Conservation (phyloP, 352 stramenopile genomes). For the Elongisporangium anandrum region DNA sequence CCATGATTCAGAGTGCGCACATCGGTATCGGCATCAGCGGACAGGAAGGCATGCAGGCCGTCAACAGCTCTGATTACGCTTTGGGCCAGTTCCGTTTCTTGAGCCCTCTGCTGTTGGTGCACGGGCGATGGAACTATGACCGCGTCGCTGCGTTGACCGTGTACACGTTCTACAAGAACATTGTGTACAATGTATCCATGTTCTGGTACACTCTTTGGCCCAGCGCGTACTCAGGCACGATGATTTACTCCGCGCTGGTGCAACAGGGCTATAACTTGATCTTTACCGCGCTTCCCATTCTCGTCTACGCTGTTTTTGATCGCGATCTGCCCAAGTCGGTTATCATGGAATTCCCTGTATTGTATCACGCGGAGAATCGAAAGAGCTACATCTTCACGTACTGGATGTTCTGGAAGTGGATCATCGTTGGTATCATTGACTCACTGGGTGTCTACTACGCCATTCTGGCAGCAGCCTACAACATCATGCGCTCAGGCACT, state of each 20-base stretch:
- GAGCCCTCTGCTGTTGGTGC: slow-evolving; percentile 63
- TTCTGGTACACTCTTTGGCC: slow-evolving; percentile 87
- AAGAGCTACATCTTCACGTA: slow-evolving; percentile 69
- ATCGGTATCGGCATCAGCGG: slow-evolving; percentile 94
- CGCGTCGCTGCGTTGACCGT: slow-evolving; percentile 84
- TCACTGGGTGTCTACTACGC: slow-evolving; percentile 72
- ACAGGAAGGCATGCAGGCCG: slow-evolving; percentile 96
- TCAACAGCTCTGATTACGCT: slow-evolving; percentile 86
- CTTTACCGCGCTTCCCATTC: slow-evolving; percentile 92
- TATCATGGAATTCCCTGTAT: slow-evolving; percentile 47
- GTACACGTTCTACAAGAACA: slow-evolving; percentile 92
- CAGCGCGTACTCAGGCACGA: slow-evolving; percentile 90
- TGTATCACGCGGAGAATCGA: slow-evolving; percentile 63
- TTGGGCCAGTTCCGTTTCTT: slow-evolving; percentile 83
- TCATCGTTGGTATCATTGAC: slow-evolving; percentile 68
- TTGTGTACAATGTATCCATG: slow-evolving; percentile 88
- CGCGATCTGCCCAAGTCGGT: slow-evolving; percentile 69
- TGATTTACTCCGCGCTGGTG: slow-evolving; percentile 82
- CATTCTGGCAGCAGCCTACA: slow-evolving; percentile 36
- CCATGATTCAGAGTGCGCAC: slow-evolving; percentile 89
- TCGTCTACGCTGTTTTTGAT: slow-evolving; percentile 80
- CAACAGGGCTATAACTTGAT: slow-evolving; percentile 95
- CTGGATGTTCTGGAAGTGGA: slow-evolving; percentile 86
- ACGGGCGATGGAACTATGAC: slow-evolving; percentile 87
- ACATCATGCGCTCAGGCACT: slow-evolving; percentile 56